Evolutionary conservation across 257 asterid genomes (phyloP).

Genomic region (Ballota nigra): DNA sequence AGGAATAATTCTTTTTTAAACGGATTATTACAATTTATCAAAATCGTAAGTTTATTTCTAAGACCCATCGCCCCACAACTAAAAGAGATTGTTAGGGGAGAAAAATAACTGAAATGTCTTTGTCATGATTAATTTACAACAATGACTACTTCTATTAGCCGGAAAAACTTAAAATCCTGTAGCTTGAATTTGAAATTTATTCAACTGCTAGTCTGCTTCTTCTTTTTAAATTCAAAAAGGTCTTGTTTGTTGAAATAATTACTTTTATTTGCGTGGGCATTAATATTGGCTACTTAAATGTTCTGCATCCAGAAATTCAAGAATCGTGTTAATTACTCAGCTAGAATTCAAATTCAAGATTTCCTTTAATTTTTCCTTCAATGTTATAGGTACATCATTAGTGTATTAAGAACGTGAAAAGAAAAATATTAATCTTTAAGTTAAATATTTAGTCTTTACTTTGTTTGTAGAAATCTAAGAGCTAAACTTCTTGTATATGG

Average conservation of each 20-base stretch:
- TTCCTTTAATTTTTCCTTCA: background rate
- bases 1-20: no score
- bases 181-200: background rate
- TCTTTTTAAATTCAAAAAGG: background rate
- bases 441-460: no score
- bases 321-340: background rate
- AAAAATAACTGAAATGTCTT: background rate
- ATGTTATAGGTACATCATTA: no score
- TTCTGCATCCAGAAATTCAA: background rate
- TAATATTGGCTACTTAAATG: constrained; percentile 10
- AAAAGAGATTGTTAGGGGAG: background rate
- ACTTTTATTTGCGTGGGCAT: constrained; percentile 4
- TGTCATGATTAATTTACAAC: background rate
- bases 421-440: no score
- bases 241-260: constrained; percentile 12
- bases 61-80: no score
- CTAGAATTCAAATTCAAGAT: constrained; percentile 11
- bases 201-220: background rate
- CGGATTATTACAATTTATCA: no score
- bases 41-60: no score
- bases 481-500: no score
- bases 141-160: background rate
- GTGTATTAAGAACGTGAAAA: no score
- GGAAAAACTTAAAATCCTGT: background rate
- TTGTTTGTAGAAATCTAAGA: no score